A percentile compares a stretch with the other conserved stretches of the same genome.
phyloP scores from a whole-genome alignment of 2,329 filamentous ascomycete genomes.

The Pseudogymnoascus sp. region DNA sequence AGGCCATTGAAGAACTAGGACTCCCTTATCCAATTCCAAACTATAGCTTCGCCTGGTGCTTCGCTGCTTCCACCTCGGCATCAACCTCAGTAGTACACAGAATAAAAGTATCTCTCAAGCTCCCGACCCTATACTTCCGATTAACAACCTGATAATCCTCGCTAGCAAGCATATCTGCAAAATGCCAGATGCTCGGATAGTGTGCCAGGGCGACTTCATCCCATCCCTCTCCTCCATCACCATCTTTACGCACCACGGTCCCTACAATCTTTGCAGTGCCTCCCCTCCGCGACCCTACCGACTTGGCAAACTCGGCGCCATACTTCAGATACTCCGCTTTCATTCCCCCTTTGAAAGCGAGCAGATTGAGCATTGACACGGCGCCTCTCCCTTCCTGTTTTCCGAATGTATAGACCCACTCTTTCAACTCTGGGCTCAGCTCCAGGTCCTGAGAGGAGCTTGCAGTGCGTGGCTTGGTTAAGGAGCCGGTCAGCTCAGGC shows the following conservation, averaged over 20 bases:
- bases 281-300: slow-evolving; percentile 45
- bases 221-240: slow-evolving; percentile 37
- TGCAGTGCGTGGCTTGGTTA: slow-evolving; percentile 30
- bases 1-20: no score
- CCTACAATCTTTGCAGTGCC: slow-evolving; percentile 57
- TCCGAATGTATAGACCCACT: slow-evolving; percentile 40
- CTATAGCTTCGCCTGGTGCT: neutral
- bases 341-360: slow-evolving; percentile 46
- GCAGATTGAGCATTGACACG: slow-evolving; percentile 57
- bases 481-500: slow-evolving; percentile 30
- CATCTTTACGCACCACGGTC: slow-evolving; percentile 38
- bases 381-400: slow-evolving; percentile 32
- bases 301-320: slow-evolving; percentile 43
- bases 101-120: slow-evolving; percentile 45
- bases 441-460: slow-evolving; percentile 42
- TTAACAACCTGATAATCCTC: slow-evolving; percentile 54
- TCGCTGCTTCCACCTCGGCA: slow-evolving; percentile 12
- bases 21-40: neutral
- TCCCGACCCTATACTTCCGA: slow-evolving; percentile 42
- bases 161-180: slow-evolving; percentile 52
- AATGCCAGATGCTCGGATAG: slow-evolving; percentile 55
- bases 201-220: slow-evolving; percentile 59
- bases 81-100: slow-evolving; percentile 46
- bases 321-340: slow-evolving; percentile 51
- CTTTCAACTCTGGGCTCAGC: slow-evolving; percentile 41